A percentile compares a stretch with the other conserved stretches of the same genome.
Conservation (phyloP, 2,329 filamentous ascomycete genomes). For the Fusarium tanahbumbuense region DNA sequence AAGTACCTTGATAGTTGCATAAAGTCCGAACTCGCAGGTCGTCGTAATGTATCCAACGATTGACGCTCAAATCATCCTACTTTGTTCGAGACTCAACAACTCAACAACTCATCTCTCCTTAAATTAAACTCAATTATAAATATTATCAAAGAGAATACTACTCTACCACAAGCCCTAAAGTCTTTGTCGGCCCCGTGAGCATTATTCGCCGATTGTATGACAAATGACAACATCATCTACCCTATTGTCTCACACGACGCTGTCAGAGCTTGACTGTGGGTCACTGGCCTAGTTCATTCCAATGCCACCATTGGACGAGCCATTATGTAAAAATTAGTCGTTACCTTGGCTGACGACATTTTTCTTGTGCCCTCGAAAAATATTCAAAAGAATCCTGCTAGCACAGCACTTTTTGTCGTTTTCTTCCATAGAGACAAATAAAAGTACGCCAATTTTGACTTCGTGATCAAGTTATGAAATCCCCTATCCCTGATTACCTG, state of each 20-base stretch:
- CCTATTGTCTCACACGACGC: constrained; percentile 10
- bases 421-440: not conserved
- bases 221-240: constrained; percentile 3
- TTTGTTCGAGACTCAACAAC: not conserved
- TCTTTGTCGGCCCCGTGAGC: not conserved
- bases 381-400: not conserved
- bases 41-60: too few relatives aligned
- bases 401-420: not conserved
- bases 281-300: not conserved
- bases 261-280: not conserved
- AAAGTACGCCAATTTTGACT: not conserved
- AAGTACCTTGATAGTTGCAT: not conserved
- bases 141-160: constrained; percentile 10
- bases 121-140: constrained; percentile 1
- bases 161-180: constrained; percentile 5
- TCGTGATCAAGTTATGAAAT: constrained; percentile 45
- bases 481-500: constrained; percentile 52
- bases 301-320: constrained; percentile 7
- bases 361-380: constrained; percentile 2
- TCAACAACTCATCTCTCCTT: not conserved
- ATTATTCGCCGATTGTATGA: not conserved
- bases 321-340: constrained; percentile 19
- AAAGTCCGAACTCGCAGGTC: not conserved
- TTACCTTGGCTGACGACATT: constrained; percentile 34
- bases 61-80: not conserved